Conservation (phyloP, 2,329 filamentous ascomycete species). For the Penicillium glabrum region DNA sequence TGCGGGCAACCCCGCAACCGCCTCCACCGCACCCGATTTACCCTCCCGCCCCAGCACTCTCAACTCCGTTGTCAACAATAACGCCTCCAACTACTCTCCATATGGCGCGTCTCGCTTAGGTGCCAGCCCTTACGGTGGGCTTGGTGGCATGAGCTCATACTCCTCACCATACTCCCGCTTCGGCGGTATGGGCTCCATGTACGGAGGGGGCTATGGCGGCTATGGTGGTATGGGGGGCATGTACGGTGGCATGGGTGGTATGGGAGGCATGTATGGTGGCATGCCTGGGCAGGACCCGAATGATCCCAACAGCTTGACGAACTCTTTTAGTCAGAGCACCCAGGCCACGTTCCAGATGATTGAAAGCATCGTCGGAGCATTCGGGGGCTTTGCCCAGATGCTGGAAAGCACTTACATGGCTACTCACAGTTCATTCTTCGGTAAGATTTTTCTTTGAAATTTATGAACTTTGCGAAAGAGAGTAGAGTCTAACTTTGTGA, state of each 20-base stretch:
- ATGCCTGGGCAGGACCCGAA: conserved; percentile 66
- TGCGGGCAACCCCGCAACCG: conserved; percentile 46
- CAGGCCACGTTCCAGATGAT: conserved; percentile 98
- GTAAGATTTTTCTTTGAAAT: conserved; percentile 53
- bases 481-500: conserved; percentile 9
- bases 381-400: conserved; percentile 98
- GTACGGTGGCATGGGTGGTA: conserved; percentile 50
- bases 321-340: conserved; percentile 91
- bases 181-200: conserved; percentile 46
- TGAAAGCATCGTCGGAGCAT: conserved; percentile 92
- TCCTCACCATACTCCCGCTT: conserved; percentile 57
- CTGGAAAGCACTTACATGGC: conserved; percentile 99
- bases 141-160: conserved; percentile 55
- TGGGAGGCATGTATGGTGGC: conserved; percentile 50
- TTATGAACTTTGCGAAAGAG: conserved; percentile 3
- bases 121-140: conserved; percentile 49
- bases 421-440: conserved; percentile 97
- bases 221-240: conserved; percentile 50
- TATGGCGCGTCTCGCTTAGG: conserved; percentile 60
- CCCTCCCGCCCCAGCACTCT: conserved; percentile 80
- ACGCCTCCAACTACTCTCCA: conserved; percentile 76
- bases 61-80: conserved; percentile 78
- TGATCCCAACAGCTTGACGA: conserved; percentile 91
- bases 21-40: conserved; percentile 61
- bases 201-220: conserved; percentile 31